phyloP scores from a whole-genome alignment of 2,329 filamentous ascomycete genomes.

The Macrophomina phaseolina region DNA sequence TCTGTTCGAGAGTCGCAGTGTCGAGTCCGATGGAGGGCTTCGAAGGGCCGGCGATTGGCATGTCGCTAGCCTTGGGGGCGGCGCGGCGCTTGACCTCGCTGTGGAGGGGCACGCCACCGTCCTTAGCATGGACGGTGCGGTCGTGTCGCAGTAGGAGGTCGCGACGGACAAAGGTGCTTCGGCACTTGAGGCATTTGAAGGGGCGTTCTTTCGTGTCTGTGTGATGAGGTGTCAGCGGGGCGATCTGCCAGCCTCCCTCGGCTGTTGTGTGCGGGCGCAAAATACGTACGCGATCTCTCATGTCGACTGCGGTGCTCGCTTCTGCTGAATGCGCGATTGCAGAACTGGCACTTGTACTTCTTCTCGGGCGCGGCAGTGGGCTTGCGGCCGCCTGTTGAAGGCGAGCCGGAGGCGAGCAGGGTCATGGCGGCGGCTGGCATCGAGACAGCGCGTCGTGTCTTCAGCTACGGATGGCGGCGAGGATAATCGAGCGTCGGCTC shows the following conservation, averaged over 20 bases:
- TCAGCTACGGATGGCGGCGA: conserved; percentile 22
- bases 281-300: conserved; percentile 92
- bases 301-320: conserved; percentile 97
- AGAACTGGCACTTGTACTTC: conserved; percentile 99
- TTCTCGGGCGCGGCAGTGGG: conserved; percentile 79
- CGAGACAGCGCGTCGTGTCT: conserved; percentile 25
- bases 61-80: conserved; percentile 66
- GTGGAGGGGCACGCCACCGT: conserved; percentile 90
- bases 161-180: conserved; percentile 96
- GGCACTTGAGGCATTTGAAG: conserved; percentile 98
- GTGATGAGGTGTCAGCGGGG: conserved; percentile 36
- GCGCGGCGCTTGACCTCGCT: conserved; percentile 90
- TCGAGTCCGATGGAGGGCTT: conserved; percentile 84
- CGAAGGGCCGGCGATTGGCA: conserved; percentile 65
- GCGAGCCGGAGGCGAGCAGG: conserved; percentile 67
- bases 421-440: conserved; percentile 70
- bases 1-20: conserved; percentile 85
- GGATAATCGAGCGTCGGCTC: conserved; percentile 26
- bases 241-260: conserved; percentile 14
- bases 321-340: conserved; percentile 94
- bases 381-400: conserved; percentile 74
- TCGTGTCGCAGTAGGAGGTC: conserved; percentile 96
- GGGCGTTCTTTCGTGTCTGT: conserved; percentile 97
- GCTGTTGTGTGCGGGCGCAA: conserved; percentile 34
- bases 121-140: conserved; percentile 97